Conservation (phyloP, 306 rosid species). For the Urtica urens region DNA sequence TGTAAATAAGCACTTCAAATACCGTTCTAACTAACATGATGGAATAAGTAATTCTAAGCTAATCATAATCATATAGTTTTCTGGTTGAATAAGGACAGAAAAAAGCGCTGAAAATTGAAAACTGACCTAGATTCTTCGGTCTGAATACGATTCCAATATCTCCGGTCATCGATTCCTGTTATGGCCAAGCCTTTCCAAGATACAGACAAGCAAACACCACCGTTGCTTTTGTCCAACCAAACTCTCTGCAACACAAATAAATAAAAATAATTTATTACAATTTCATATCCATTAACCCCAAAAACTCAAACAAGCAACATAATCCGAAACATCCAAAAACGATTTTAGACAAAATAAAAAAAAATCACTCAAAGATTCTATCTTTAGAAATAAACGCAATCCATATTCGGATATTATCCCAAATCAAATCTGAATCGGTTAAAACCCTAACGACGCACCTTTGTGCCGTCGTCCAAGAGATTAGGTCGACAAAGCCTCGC, state of each 20-base stretch:
- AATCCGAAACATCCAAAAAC: background rate
- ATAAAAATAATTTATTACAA: no score
- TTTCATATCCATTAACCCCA: no score
- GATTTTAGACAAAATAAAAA: no score
- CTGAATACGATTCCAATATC: slow-evolving; percentile 28
- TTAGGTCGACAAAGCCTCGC: slow-evolving; percentile 39
- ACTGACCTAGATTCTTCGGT: slow-evolving; percentile 70
- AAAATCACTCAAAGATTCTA: background rate
- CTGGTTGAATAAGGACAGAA: no score
- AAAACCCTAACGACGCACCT: slow-evolving; percentile 34
- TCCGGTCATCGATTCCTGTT: slow-evolving; percentile 54
- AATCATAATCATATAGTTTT: no score
- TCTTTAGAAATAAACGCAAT: background rate
- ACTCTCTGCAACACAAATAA: slow-evolving; percentile 41
- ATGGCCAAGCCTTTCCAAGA: slow-evolving; percentile 68
- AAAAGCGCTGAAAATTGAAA: no score
- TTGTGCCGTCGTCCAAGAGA: slow-evolving; percentile 52
- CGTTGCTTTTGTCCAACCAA: slow-evolving; percentile 73
- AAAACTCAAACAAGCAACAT: no score
- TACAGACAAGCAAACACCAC: slow-evolving; percentile 60
- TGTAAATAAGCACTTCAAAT: no score
- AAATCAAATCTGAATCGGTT: background rate
- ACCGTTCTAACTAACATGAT: no score
- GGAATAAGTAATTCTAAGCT: no score
- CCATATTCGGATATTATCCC: background rate